Conservation (phyloP, 2,329 filamentous ascomycete genomes). For the Nectriaceae sp. region DNA sequence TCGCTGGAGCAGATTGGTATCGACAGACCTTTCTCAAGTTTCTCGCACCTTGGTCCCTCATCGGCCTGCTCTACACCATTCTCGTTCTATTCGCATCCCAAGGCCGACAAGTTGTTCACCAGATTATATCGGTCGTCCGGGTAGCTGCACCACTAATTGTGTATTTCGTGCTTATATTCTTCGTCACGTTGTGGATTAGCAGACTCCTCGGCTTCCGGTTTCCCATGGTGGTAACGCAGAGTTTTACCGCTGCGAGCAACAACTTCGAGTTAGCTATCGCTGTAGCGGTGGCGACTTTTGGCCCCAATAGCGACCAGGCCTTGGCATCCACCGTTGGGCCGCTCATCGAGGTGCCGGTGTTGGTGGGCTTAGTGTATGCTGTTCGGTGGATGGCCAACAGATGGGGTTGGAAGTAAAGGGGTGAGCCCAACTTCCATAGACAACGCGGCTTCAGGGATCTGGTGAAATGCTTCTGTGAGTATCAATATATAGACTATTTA, state of each 20-base stretch:
- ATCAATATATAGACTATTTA: constrained; percentile 2
- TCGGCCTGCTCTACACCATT: constrained; percentile 86
- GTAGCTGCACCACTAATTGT: constrained; percentile 80
- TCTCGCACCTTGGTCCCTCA: constrained; percentile 72
- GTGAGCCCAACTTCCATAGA: background rate
- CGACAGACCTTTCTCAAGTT: constrained; percentile 67
- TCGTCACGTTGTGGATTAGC: constrained; percentile 62
- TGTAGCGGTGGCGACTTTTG: constrained; percentile 80
- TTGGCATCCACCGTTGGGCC: constrained; percentile 83
- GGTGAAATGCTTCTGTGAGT: constrained; percentile 1
- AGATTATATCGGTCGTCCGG: constrained; percentile 80
- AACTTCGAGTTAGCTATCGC: constrained; percentile 93
- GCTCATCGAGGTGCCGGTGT: constrained; percentile 81
- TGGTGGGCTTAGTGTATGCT: constrained; percentile 76
- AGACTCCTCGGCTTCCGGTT: constrained; percentile 71
- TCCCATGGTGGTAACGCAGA: constrained; percentile 70
- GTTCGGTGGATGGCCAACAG: constrained; percentile 60
- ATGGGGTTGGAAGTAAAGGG: constrained; percentile 35
- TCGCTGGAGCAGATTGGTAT: constrained; percentile 63
- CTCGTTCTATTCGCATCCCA: constrained; percentile 84
- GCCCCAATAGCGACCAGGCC: constrained; percentile 75
- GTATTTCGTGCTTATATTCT: constrained; percentile 79
- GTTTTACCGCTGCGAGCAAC: constrained; percentile 88
- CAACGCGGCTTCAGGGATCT: constrained; percentile 1
- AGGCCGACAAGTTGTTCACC: constrained; percentile 73